A percentile compares a stretch with the other conserved stretches of the same genome.
Evolutionary conservation across 345 rosid genomes (phyloP).

Genomic region (Eucalyptus cloeziana): DNA sequence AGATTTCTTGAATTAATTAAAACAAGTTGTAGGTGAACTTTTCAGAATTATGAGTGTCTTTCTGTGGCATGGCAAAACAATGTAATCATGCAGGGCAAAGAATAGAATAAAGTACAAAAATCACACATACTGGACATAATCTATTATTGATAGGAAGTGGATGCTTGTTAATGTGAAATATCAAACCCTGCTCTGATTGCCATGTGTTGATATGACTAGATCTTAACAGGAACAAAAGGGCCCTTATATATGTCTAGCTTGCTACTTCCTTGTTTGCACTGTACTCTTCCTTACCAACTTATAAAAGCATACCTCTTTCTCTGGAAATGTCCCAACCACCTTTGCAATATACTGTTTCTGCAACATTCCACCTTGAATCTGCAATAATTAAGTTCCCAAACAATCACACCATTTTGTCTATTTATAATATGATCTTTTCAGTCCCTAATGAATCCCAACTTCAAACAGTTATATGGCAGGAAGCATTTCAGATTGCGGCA

Average conservation of each 20-base stretch:
- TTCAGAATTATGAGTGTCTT: not conserved
- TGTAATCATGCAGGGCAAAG: not conserved
- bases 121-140: no score
- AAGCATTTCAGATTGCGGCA: not conserved
- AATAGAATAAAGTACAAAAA: not conserved
- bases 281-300: no score
- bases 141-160: no score
- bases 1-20: not conserved
- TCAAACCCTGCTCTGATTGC: no score
- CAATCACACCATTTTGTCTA: not conserved
- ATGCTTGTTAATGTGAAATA: no score
- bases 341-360: slow-evolving; percentile 72
- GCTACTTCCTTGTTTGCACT: no score
- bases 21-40: not conserved
- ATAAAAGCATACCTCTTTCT: no score
- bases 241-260: no score
- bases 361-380: slow-evolving; percentile 77
- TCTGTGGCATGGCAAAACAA: not conserved
- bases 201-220: no score
- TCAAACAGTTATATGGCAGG: no score
- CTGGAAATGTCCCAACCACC: slow-evolving; percentile 3
- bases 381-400: not conserved
- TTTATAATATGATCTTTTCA: not conserved
- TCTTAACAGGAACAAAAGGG: no score
- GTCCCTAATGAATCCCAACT: not conserved